A percentile compares a stretch with the other conserved stretches of the same genome.
phyloP scores from a whole-genome alignment of 176 grass and related monocot species.

The Carex scoparia region DNA sequence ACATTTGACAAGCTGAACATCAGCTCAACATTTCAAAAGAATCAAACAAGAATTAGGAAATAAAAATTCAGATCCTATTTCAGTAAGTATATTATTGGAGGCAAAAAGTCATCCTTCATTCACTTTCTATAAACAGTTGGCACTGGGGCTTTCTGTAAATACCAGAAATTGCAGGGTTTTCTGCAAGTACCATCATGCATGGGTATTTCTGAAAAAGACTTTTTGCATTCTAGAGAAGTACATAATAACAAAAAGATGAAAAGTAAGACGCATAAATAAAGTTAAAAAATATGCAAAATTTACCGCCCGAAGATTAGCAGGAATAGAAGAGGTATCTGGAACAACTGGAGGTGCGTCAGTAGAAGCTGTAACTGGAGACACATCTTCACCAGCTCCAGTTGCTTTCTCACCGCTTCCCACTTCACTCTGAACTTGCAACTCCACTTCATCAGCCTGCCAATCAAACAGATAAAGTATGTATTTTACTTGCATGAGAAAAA shows the following conservation, averaged over 20 bases:
- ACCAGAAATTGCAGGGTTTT: not conserved
- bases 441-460: conserved; percentile 51
- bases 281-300: conserved; percentile 2
- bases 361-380: conserved; percentile 43
- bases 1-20: not conserved
- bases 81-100: not conserved
- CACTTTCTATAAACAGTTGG: not conserved
- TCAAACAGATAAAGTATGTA: conserved; percentile 19
- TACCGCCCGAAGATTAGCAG: conserved; percentile 83
- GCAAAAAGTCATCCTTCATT: not conserved
- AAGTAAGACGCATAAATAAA: not conserved
- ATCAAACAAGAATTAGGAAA: not conserved
- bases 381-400: conserved; percentile 48
- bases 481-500: not conserved
- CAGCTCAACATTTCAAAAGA: not conserved
- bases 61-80: not conserved
- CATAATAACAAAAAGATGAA: not conserved
- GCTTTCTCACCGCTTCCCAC: conserved; percentile 42
- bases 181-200: not conserved
- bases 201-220: not conserved
- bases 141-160: not conserved
- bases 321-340: conserved; percentile 51
- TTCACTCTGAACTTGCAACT: conserved; percentile 35
- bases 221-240: not conserved
- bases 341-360: conserved; percentile 44